Evolutionary conservation across 2,329 filamentous ascomycete genomes (phyloP).

Genomic region (Calonectria fujianensis): DNA sequence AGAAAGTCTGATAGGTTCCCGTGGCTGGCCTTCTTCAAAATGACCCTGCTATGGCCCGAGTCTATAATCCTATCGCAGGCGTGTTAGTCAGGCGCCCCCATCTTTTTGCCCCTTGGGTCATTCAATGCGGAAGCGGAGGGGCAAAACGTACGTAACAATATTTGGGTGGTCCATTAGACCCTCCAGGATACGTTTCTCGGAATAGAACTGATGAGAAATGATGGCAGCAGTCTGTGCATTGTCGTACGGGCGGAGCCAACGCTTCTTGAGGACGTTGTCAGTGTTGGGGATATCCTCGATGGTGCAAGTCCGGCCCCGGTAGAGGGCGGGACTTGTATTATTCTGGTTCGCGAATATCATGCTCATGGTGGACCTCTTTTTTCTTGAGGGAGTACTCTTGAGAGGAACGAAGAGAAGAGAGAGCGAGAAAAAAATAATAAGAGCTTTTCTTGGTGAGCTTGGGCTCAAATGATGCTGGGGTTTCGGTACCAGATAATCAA

Average conservation of each 20-base stretch:
- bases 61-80: neutral
- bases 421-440: neutral
- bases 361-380: neutral
- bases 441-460: neutral
- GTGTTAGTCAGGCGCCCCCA: neutral
- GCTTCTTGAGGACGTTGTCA: conserved; percentile 1
- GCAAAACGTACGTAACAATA: conserved; percentile 4
- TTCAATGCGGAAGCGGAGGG: neutral
- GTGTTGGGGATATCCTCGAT: conserved; percentile 4
- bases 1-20: neutral
- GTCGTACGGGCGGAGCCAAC: neutral
- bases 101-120: neutral
- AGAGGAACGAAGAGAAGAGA: neutral
- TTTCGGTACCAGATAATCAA: neutral
- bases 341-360: neutral
- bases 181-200: neutral
- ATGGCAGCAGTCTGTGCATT: neutral
- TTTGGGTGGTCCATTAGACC: neutral
- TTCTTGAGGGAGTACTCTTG: neutral
- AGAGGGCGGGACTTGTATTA: neutral
- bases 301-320: conserved; percentile 10
- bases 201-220: neutral
- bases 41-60: neutral
- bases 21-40: neutral
- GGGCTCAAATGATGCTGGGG: neutral